Conservation (phyloP, 2,329 filamentous ascomycete genomes). For the Penicillium freii region DNA sequence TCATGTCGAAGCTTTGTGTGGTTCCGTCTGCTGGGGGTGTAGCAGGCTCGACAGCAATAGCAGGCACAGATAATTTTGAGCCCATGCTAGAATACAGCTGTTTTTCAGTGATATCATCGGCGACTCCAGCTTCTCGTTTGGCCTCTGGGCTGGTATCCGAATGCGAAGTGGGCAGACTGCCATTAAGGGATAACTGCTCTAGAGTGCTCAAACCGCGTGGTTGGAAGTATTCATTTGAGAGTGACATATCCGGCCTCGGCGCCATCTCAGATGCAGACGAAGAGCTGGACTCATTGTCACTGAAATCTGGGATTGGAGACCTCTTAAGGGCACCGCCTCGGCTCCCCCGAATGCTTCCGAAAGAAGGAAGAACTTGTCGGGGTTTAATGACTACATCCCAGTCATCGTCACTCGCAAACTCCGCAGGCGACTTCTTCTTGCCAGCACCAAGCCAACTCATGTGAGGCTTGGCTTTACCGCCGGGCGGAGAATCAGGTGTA, state of each 20-base stretch:
- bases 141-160: neutral
- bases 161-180: neutral
- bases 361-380: constrained; percentile 58
- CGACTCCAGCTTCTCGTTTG: constrained; percentile 8
- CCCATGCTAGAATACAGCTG: constrained; percentile 8
- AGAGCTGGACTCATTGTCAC: constrained; percentile 33
- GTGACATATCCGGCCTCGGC: constrained; percentile 21
- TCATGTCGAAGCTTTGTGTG: constrained; percentile 21
- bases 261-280: constrained; percentile 49
- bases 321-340: constrained; percentile 32
- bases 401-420: constrained; percentile 46
- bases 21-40: constrained; percentile 46
- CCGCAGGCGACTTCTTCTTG: constrained; percentile 32
- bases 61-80: constrained; percentile 35
- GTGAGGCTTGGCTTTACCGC: constrained; percentile 29
- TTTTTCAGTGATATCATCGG: constrained; percentile 6
- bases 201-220: constrained; percentile 8
- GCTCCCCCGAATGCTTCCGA: constrained; percentile 60
- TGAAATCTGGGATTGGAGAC: constrained; percentile 22
- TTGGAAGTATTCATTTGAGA: constrained; percentile 40
- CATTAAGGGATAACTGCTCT: constrained; percentile 16
- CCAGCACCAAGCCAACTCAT: constrained; percentile 39
- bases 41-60: constrained; percentile 48
- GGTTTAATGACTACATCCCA: constrained; percentile 58
- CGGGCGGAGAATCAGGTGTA: constrained; percentile 35